phyloP scores from a whole-genome alignment of 2,329 filamentous ascomycete species.

The Moelleriella libera region DNA sequence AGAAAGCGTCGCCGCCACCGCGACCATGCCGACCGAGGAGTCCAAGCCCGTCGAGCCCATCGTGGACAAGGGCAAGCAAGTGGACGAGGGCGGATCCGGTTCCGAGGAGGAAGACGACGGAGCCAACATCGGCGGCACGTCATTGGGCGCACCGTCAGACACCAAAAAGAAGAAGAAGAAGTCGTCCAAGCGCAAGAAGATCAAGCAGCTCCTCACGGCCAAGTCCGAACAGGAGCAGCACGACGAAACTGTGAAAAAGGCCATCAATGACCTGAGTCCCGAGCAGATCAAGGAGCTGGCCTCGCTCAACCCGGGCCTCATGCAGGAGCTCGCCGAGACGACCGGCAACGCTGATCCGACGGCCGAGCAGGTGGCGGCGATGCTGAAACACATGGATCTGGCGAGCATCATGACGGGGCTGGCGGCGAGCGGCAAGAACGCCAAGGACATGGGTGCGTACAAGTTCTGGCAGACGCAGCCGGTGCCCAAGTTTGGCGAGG shows the following conservation, averaged over 20 bases:
- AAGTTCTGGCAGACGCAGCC: constrained; percentile 99
- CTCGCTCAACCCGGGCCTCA: constrained; percentile 57
- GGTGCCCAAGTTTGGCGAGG: constrained; percentile 67
- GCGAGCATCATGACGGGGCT: constrained; percentile 62
- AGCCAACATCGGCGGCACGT: background rate
- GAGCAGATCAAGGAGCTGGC: constrained; percentile 52
- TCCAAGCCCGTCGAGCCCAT: constrained; percentile 46
- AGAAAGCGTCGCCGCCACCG: background rate
- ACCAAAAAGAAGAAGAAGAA: constrained; percentile 31
- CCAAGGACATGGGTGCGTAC: constrained; percentile 92
- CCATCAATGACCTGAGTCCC: constrained; percentile 37
- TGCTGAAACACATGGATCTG: constrained; percentile 49
- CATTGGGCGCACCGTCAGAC: constrained; percentile 7
- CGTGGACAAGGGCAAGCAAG: constrained; percentile 33
- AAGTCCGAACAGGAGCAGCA: constrained; percentile 21
- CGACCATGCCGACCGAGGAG: constrained; percentile 37
- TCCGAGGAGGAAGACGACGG: constrained; percentile 27
- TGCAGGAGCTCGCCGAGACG: constrained; percentile 35
- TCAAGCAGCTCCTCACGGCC: constrained; percentile 29
- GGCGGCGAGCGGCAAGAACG: constrained; percentile 70
- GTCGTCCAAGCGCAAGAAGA: constrained; percentile 45
- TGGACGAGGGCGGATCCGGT: constrained; percentile 27
- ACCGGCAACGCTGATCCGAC: constrained; percentile 20
- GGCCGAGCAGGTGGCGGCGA: constrained; percentile 30
- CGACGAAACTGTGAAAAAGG: constrained; percentile 27